Evolutionary conservation across 139 green algal genomes (phyloP), one percentile per base, ranked within the genome.

Genomic region (Limnomonas spitsbergensis): DNA sequence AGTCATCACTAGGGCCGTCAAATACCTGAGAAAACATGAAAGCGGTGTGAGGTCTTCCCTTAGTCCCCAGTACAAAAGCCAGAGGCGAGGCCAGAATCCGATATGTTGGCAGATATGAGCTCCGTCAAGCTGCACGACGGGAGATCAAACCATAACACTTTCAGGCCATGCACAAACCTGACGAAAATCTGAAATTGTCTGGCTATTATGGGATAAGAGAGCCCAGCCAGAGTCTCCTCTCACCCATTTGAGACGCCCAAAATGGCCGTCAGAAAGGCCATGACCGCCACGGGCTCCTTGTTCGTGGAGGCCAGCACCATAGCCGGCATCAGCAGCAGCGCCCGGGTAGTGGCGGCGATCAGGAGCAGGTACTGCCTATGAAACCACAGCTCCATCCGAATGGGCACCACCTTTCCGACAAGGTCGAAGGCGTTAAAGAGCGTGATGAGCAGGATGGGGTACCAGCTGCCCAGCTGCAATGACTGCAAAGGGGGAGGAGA

Each of bases 381-480:
- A 27, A 36, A 29, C 53, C 20, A 9, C 36, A 1, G 26, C 69
- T 24, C 31, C 68, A 42, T 0, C 1, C 1, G 6, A 3, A 83
- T 54, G 2, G 90, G 88, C 34, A 87, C 26, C 9, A 73, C 79
- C 84, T 94, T 95, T 54, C 92, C 91, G 26, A 79, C 52, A 7
- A 90, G 70, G 87, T 97, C 93, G 1, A 76, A 80, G 0, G 86
- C 14, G 72, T 97, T 97, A 87, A 93, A 97, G 1, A 68, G 39
- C 6, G 85, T 84, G 73, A 97, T 89, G 1, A 97, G 82, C 6
- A 95, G 66, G 9, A 98, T 77, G 2, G 92, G 84, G 82, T 97
- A 98, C 94, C 94, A 98, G 69, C 82, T 78, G 2, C 90, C 92
- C 36, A 98, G 77, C 35, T 53, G 9, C 1, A 67, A 69, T 6